Evolutionary conservation across 345 rosid species (phyloP), one percentile per base, ranked within the genome.

Genomic region (Brassica nigra): DNA sequence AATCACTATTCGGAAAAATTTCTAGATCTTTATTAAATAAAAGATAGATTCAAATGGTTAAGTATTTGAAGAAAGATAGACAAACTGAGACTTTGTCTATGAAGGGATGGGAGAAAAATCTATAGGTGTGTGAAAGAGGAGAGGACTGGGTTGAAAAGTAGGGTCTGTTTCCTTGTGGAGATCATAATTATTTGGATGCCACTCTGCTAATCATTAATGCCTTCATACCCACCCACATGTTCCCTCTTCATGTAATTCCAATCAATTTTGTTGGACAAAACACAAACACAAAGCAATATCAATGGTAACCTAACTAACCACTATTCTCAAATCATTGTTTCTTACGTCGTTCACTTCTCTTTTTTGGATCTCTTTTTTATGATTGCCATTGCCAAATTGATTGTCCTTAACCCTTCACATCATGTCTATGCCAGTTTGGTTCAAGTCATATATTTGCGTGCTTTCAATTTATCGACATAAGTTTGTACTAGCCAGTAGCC

Each of bases 151-250:
- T 59, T 59, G 64, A 27, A 59, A 59, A 59, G 64, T 59, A 59
- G 62, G 74, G 68, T 79, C 61, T 73, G 78, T 59, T 58, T 39
- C 59, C 39, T 66, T 16, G 74, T 16, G 55, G 55, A 67, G 62
- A 59, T 79, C 68, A 73, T 44, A 59, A 59, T 61, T 33, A 23
- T 29, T 42, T 78, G 14, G 69, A 67, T 47, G 74, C 28, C 55
- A 23, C 70, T 63, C 30, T 49, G 29, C 74, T 79, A 73, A 79
- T 58, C 74, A 67, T 79, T 79, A 66, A 67, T 73, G 82, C 69
- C 82, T 47, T 67, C 74, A 44, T 59, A 79, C 69, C 49, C 55
- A 73, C 74, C 78, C 78, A 67, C 74, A 79, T 79, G 82, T 79
- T 66, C 42, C 78, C 82, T 66, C 77, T 58, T 65, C 68, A 7